phyloP scores from a whole-genome alignment of 257 asterid genomes.

The Ophiorrhiza pumila region DNA sequence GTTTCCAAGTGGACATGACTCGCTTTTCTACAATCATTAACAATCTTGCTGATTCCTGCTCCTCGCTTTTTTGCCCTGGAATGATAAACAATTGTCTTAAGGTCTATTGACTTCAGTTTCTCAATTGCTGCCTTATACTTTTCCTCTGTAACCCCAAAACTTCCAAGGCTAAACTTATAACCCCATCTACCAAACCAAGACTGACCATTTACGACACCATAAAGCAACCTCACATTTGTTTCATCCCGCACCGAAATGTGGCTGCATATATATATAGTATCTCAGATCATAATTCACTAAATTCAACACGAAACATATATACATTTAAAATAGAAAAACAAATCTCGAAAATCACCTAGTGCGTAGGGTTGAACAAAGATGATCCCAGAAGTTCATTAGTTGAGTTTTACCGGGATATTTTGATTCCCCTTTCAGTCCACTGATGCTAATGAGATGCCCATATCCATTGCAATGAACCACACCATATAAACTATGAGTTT shows the following conservation, averaged over 20 bases:
- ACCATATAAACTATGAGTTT: constrained; percentile 52
- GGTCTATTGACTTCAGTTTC: constrained; percentile 40
- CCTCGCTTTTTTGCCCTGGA: constrained; percentile 32
- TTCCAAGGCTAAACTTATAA: constrained; percentile 44
- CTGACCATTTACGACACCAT: constrained; percentile 47
- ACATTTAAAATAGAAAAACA: background rate
- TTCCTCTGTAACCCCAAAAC: constrained; percentile 38
- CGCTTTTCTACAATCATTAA: constrained; percentile 40
- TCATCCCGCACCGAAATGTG: constrained; percentile 45
- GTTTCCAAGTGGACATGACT: constrained; percentile 46
- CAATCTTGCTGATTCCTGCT: constrained; percentile 34
- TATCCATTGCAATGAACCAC: constrained; percentile 77
- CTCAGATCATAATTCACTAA: background rate
- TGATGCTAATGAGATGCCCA: constrained; percentile 65
- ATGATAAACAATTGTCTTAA: constrained; percentile 39
- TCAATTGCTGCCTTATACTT: constrained; percentile 36
- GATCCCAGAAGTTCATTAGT: constrained; percentile 73
- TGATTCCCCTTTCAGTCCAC: too few relatives aligned
- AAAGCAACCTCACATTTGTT: constrained; percentile 49
- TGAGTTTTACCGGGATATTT: too few relatives aligned
- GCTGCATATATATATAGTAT: constrained; percentile 43
- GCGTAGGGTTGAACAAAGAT: constrained; percentile 53
- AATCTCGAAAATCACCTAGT: constrained; percentile 44
- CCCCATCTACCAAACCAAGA: constrained; percentile 72
- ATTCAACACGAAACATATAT: background rate